phyloP scores from a whole-genome alignment of 2,329 filamentous ascomycete species.

The Samsoniella hepiali region DNA sequence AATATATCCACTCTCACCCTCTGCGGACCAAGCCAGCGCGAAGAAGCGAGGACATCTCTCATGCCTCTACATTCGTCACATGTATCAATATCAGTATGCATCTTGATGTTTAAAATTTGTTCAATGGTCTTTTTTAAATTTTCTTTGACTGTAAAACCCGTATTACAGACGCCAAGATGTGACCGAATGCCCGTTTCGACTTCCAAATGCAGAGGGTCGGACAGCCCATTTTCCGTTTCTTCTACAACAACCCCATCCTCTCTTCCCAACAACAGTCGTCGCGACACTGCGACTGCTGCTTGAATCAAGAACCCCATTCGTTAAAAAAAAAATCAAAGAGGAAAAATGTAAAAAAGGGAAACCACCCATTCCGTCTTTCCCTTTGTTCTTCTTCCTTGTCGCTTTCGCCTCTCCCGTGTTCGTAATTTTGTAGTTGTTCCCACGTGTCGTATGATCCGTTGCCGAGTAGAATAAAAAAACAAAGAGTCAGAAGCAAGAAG shows the following conservation, averaged over 20 bases:
- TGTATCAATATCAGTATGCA: not conserved
- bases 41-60: not conserved
- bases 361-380: constrained; percentile 13
- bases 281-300: not conserved
- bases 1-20: constrained; percentile 10
- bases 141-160: constrained; percentile 59
- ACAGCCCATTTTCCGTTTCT: constrained; percentile 51
- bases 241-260: constrained; percentile 38
- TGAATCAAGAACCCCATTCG: constrained; percentile 7
- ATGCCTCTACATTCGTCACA: not conserved
- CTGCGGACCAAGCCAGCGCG: not conserved
- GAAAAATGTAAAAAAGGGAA: not conserved
- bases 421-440: constrained; percentile 13
- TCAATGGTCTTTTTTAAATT: constrained; percentile 41
- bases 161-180: constrained; percentile 65
- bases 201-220: constrained; percentile 58
- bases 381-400: not conserved
- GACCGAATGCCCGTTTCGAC: constrained; percentile 58
- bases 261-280: constrained; percentile 9
- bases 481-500: not conserved
- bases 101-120: constrained; percentile 9
- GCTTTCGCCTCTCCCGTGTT: constrained; percentile 12
- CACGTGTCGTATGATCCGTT: constrained; percentile 1
- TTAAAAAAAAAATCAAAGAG: constrained; percentile 8
- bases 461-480: not conserved